Conservation (phyloP, 441 rosid genomes). For the Populus hybrid region DNA sequence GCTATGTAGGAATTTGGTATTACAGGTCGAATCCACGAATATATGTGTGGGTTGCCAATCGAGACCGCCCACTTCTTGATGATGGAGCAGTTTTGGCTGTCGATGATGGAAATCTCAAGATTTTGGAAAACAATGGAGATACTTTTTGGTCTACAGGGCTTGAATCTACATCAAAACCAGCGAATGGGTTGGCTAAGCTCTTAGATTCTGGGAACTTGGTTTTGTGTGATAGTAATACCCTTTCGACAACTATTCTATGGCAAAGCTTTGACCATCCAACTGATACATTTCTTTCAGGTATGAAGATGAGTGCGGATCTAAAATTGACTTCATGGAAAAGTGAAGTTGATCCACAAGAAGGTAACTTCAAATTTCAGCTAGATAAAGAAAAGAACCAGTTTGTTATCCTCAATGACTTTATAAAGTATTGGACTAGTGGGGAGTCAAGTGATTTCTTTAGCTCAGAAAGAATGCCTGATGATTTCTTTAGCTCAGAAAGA, state of each 20-base stretch:
- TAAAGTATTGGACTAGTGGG: neutral
- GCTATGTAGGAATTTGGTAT: constrained; percentile 44
- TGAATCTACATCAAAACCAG: neutral
- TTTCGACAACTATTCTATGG: too few species aligned
- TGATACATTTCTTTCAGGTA: neutral
- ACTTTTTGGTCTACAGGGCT: constrained; percentile 11
- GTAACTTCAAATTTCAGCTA: neutral
- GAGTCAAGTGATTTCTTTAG: neutral
- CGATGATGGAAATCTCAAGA: constrained; percentile 19
- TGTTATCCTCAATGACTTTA: fast-evolving
- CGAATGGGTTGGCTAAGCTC: constrained; percentile 15
- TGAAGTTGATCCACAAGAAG: too few species aligned
- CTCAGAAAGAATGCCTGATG: too few species aligned
- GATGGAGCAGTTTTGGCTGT: constrained; percentile 7
- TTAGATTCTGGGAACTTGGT: constrained; percentile 39
- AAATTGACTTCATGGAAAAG: neutral
- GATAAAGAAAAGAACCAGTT: neutral
- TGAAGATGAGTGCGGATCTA: neutral
- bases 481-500: neutral
- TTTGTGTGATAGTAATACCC: neutral
- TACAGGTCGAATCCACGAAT: constrained; percentile 9
- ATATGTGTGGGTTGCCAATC: constrained; percentile 42
- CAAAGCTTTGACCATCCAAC: too few species aligned
- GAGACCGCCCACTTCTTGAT: constrained; percentile 18
- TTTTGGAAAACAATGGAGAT: neutral